A percentile compares a stretch with the other conserved stretches of the same genome.
Evolutionary conservation across 768 basidiomycete genomes (phyloP).

Genomic region (Hericium erinaceus): DNA sequence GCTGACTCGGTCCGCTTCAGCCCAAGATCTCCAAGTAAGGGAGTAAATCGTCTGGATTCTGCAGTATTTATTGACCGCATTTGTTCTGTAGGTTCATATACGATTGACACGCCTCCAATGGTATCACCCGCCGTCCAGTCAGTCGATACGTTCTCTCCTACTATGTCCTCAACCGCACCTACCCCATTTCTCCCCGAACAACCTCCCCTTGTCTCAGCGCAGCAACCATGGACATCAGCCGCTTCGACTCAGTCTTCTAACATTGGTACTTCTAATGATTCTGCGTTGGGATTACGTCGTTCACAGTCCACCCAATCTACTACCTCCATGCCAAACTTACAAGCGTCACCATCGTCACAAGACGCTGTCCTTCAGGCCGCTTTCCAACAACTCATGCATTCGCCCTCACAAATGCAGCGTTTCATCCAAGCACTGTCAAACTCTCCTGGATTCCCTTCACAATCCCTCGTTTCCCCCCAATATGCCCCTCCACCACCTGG

Average conservation of each 20-base stretch:
- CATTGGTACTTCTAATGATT: neutral
- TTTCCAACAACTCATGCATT: slow-evolving; percentile 17
- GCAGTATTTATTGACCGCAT: neutral
- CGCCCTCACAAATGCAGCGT: slow-evolving; percentile 20
- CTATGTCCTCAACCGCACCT: neutral
- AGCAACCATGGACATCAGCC: neutral
- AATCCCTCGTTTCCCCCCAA: neutral
- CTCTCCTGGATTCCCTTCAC: neutral
- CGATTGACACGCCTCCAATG: neutral
- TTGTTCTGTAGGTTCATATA: neutral
- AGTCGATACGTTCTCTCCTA: neutral
- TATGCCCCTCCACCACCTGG: neutral
- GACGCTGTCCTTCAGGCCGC: slow-evolving; percentile 14
- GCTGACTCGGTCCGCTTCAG: neutral
- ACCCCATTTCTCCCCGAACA: slow-evolving; percentile 2
- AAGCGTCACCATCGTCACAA: neutral
- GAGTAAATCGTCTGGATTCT: neutral
- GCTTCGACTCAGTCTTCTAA: neutral
- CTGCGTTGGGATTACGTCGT: slow-evolving; percentile 13
- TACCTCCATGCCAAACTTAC: neutral
- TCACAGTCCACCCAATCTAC: neutral
- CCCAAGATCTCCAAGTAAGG: neutral
- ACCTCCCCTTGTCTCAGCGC: neutral
- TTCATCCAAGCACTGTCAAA: slow-evolving; percentile 17
- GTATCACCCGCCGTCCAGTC: neutral